These are phyloP conservation scores for Citrus australasica DNA, from an alignment of 345 rosid genomes.

Conservation along the genomic window DNA sequence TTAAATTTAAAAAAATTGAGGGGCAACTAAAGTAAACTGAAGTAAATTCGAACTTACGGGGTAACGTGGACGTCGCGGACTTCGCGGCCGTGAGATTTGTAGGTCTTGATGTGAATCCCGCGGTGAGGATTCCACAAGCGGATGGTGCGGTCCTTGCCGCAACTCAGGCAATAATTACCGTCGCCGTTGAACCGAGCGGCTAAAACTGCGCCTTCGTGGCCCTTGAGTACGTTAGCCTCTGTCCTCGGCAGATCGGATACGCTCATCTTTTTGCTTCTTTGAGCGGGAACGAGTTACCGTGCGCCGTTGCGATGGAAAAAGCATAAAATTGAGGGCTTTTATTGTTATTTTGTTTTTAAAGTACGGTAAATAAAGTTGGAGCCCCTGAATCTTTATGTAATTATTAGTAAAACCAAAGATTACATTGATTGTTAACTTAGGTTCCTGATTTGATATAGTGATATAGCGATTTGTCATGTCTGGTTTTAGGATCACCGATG, in stretches of 20 bases:
- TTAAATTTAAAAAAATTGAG: neutral
- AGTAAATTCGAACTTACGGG: slow-evolving; percentile 30
- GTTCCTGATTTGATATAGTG: too few species aligned
- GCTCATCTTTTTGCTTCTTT: slow-evolving; percentile 33
- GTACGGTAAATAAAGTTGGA: too few species aligned
- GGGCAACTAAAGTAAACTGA: neutral
- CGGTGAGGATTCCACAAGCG: slow-evolving; percentile 99
- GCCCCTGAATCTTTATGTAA: too few species aligned
- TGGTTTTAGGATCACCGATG: too few species aligned
- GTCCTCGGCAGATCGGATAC: slow-evolving; percentile 52
- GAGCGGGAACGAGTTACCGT: neutral
- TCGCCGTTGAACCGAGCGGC: slow-evolving; percentile 91
- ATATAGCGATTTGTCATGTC: too few species aligned
- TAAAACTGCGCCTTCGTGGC: slow-evolving; percentile 80
- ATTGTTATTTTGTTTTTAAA: too few species aligned
- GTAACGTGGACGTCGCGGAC: slow-evolving; percentile 98
- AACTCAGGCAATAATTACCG: slow-evolving; percentile 87
- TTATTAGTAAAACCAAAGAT: too few species aligned
- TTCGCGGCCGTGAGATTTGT: slow-evolving; percentile 95
- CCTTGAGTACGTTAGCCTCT: slow-evolving; percentile 62
- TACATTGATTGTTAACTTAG: too few species aligned
- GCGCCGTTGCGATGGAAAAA: neutral
- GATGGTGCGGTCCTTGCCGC: slow-evolving; percentile 97
- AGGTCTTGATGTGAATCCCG: slow-evolving; percentile 87
- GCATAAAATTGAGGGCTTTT: too few species aligned